Evolutionary conservation across 2,329 filamentous ascomycete genomes (phyloP).

Genomic region (Colletotrichum navitas): DNA sequence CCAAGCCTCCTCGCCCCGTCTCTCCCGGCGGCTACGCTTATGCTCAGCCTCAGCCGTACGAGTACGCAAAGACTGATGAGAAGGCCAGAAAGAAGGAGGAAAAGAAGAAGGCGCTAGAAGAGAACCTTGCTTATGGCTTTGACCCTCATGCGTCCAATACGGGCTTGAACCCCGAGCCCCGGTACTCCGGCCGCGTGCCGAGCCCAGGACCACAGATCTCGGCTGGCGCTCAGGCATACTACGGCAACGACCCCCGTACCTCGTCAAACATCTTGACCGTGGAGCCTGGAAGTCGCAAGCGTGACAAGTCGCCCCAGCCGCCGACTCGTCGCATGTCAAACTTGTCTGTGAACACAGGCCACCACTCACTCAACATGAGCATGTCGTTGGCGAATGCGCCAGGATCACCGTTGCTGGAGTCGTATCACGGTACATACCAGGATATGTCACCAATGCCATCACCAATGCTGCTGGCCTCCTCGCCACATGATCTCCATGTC

Average conservation of each 20-base stretch:
- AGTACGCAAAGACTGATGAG: conserved; percentile 45
- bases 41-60: conserved; percentile 48
- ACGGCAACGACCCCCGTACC: conserved; percentile 53
- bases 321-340: conserved; percentile 64
- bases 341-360: conserved; percentile 63
- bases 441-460: conserved; percentile 95
- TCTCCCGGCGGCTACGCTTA: conserved; percentile 45
- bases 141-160: conserved; percentile 30
- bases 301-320: conserved; percentile 62
- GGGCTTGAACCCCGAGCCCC: conserved; percentile 37
- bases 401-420: conserved; percentile 87
- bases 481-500: conserved; percentile 43
- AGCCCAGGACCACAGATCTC: conserved; percentile 41
- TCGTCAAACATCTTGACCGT: conserved; percentile 58
- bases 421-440: conserved; percentile 94
- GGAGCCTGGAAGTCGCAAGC: conserved; percentile 53
- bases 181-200: conserved; percentile 32
- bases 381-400: conserved; percentile 71
- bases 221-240: conserved; percentile 46
- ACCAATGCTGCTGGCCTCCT: conserved; percentile 70
- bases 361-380: conserved; percentile 52
- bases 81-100: conserved; percentile 49
- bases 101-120: conserved; percentile 52
- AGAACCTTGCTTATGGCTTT: conserved; percentile 66
- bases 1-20: conserved; percentile 37